Base-by-base conservation (phyloP, 352 stramenopile species). In the Pythium volutum region DNA sequence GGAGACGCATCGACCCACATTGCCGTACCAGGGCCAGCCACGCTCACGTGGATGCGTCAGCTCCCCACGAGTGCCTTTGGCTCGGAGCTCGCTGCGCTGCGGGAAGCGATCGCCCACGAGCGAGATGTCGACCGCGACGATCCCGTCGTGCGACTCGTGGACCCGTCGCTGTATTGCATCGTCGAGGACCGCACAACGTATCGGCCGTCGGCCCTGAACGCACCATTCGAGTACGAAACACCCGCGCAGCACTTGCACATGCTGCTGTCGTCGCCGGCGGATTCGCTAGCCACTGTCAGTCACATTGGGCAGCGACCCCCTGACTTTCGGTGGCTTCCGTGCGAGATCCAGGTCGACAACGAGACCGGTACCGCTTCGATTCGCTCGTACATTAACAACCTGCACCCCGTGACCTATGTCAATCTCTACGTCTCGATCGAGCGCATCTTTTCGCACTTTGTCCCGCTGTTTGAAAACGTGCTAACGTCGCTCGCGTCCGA, bases 321-420 rank as follows among this genome's bases (percentile, higher is more conserved):
- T 16, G n/a, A 15, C 15, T 22, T 23, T 16, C n/a, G 3, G 38
- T 45, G 38, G 15, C 38, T 45, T n/a, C 38, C 38, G 38, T 45
- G 38, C n/a, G 38, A 45, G 42, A 48, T 23, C 20, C 6, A 48
- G 22, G 42, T 48, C 42, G 42, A 48, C 42, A 7, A 23, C 9
- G 2, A 48, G 22, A 48, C 6, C 8, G 42, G 42, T 12, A 27
- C 16, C 4, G 65, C 63, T 2, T 20, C 23, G 16, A 67, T 71
- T 29, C 25, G 49, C 22, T 60, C 64, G 18, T 75, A 78, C 55
- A 71, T 78, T 43, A 75, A 75, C 61, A 75, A 75, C 36, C 52
- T 79, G 25, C 68, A 76, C 25, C 71, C 71, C 31, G 42, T 23
- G 2, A 51, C 10, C 7, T 41, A 55, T 27, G 46, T 22, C 4